Percentiles rank a stretch among this genome's conserved stretches.
These are phyloP conservation scores for Nothophoma quercina DNA, from an alignment of 2,329 filamentous ascomycete species.

Conservation along the genomic window DNA sequence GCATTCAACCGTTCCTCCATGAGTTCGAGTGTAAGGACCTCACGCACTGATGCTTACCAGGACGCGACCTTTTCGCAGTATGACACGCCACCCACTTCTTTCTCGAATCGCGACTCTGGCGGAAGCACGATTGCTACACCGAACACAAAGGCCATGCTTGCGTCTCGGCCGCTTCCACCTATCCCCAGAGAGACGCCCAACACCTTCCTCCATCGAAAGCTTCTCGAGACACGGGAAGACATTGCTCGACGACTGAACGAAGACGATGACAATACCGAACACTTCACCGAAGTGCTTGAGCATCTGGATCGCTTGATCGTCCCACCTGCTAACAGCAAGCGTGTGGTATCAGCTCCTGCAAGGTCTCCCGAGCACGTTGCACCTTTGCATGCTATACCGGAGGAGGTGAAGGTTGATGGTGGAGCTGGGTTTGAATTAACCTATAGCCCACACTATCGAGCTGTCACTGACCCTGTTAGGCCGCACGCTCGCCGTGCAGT, in stretches of 20 bases:
- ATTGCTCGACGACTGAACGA: conserved; percentile 61
- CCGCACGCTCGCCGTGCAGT: conserved; percentile 34
- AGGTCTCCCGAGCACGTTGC: conserved; percentile 38
- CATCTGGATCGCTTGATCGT: conserved; percentile 66
- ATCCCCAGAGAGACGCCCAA: conserved; percentile 58
- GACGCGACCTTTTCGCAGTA: conserved; percentile 50
- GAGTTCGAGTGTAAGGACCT: conserved; percentile 59
- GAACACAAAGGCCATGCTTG: conserved; percentile 38
- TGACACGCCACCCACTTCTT: conserved; percentile 62
- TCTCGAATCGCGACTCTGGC: conserved; percentile 51
- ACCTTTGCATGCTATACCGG: conserved; percentile 60
- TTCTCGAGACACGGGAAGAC: conserved; percentile 66
- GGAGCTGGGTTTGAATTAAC: conserved; percentile 40
- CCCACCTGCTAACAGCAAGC: conserved; percentile 49
- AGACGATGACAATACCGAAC: conserved; percentile 55
- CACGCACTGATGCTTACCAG: conserved; percentile 28
- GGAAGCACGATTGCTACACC: conserved; percentile 40
- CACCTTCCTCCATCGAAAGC: conserved; percentile 61
- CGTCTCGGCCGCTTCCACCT: conserved; percentile 54
- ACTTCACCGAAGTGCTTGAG: conserved; percentile 67
- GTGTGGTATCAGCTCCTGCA: conserved; percentile 56
- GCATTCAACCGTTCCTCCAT: conserved; percentile 79
- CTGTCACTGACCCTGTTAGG: conserved; percentile 54
- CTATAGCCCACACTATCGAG: conserved; percentile 45
- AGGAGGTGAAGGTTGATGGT: conserved; percentile 55